Evolutionary conservation across 192 early-diverging fungal species (phyloP), one percentile per base, ranked within the genome.

Genomic region (Linnemannia zychae): DNA sequence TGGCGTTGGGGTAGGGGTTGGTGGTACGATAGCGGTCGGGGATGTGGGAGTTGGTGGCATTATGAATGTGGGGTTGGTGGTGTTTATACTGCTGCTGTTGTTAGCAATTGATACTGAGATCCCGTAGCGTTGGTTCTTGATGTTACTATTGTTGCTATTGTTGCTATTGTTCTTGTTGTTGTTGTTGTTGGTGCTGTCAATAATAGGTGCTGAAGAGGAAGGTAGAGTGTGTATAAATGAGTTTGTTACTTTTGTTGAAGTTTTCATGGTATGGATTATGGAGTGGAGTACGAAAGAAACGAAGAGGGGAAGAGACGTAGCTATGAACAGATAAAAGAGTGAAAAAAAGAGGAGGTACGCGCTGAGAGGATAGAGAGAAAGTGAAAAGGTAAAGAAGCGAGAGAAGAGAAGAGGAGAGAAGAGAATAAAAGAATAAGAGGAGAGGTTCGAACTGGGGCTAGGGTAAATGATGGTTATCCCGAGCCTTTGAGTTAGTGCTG

Each of bases 21-120:
- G 22, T 57, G 52, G 52, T 24, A 7, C 31, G 28, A 28, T 9
- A 3, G 28, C 3, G 22, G 57, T 63, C 24, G 57, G 57, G 28
- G 57, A 63, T 63, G 57, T 63, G 28, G 57, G 57, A 12, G 57
- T 63, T 24, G 57, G 57, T 63, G 57, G 57, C 57, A 63, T 63
- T 28, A 63, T 63, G 57, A 22, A 20, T 57, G 52, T 57, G 4
- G 22, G 52, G n/a, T 20, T 24, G 24, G 9, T 63, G 40, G 40
- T 44, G 9, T 44, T 44, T 3, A 9, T 44, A 9, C 20, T 52
- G 40, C 40, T 44, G 40, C 40, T 44, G 4, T 44, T 44, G 9
- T 44, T 44, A 44, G 3, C 9, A 44, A 31, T 63, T 11, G 57
- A 63, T n/a, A 33, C 57, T 13, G 28, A 63, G 57, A 31, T 63